A percentile compares a stretch with the other conserved stretches of the same genome.
phyloP scores from a whole-genome alignment of 306 rosid genomes.

The Senna tora region DNA sequence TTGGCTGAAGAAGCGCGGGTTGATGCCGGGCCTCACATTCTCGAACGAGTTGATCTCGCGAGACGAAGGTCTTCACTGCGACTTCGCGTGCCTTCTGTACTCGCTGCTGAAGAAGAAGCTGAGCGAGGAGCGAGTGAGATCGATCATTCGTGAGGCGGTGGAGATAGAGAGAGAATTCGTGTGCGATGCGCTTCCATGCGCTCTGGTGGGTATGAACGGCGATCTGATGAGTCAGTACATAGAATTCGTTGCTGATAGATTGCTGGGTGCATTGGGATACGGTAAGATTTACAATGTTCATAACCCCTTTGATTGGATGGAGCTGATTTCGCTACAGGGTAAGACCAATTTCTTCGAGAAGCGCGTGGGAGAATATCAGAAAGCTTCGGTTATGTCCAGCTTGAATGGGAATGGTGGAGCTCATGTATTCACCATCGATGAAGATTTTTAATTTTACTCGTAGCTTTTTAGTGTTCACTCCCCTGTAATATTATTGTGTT shows the following conservation, averaged over 20 bases:
- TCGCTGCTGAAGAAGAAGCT: conserved; percentile 51
- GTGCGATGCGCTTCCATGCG: conserved; percentile 77
- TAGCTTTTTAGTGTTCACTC: no score
- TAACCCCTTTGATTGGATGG: conserved; percentile 96
- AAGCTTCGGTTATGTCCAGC: conserved; percentile 75
- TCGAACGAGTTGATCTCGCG: conserved; percentile 84
- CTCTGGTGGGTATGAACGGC: conserved; percentile 77
- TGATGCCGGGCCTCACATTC: conserved; percentile 80
- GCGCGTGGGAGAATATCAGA: conserved; percentile 87
- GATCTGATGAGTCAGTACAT: conserved; percentile 75
- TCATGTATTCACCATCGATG: conserved; percentile 71
- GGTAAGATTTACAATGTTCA: conserved; percentile 56
- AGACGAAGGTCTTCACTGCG: conserved; percentile 81
- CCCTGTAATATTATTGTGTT: no score
- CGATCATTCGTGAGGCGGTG: conserved; percentile 62
- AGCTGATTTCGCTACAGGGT: conserved; percentile 80
- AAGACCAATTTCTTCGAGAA: conserved; percentile 87
- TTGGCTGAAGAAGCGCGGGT: conserved; percentile 84
- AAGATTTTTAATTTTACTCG: conserved; percentile 53
- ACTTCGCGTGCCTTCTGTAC: conserved; percentile 74
- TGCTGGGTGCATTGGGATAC: conserved; percentile 61
- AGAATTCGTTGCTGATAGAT: conserved; percentile 77
- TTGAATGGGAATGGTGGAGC: conserved; percentile 54
- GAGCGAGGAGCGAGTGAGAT: conserved; percentile 60
- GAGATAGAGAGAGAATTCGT: conserved; percentile 78